A percentile compares a stretch with the other conserved stretches of the same genome.
These are phyloP conservation scores for Diutina ranongensis DNA, from an alignment of 1,139 yeast species.

Conservation along the genomic window DNA sequence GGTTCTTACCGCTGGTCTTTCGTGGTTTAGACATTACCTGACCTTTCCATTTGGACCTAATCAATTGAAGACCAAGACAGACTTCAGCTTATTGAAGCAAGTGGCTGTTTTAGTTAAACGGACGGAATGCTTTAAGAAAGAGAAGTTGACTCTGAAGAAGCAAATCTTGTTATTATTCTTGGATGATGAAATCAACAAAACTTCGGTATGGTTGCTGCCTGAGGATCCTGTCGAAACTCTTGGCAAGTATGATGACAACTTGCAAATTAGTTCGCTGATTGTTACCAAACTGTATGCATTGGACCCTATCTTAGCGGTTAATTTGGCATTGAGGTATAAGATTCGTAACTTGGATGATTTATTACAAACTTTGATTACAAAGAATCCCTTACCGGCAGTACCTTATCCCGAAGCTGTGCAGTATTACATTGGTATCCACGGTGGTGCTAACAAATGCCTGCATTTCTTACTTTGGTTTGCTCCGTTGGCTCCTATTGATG, in stretches of 20 bases:
- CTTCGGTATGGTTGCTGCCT: conserved; percentile 75
- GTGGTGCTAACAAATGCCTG: conserved; percentile 27
- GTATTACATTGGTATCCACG: conserved; percentile 20
- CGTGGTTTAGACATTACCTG: conserved; percentile 64
- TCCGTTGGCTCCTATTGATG: conserved; percentile 72
- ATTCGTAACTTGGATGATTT: conserved; percentile 29
- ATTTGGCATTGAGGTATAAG: conserved; percentile 51
- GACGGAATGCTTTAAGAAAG: conserved; percentile 15
- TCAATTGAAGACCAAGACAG: conserved; percentile 58
- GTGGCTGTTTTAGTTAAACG: conserved; percentile 28
- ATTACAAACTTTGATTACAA: conserved; percentile 45
- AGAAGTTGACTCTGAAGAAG: conserved; percentile 31
- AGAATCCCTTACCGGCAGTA: conserved; percentile 47
- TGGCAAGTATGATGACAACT: conserved; percentile 20
- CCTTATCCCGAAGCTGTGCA: neutral
- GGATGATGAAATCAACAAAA: conserved; percentile 61
- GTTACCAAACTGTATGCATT: conserved; percentile 47
- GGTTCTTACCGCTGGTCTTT: conserved; percentile 54
- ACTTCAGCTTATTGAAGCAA: conserved; percentile 45
- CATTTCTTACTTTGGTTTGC: conserved; percentile 58
- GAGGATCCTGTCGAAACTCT: conserved; percentile 33
- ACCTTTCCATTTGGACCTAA: conserved; percentile 84
- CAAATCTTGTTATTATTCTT: conserved; percentile 48
- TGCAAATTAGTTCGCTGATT: conserved; percentile 22
- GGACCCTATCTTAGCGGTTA: conserved; percentile 66